Conservation (phyloP, 352 stramenopile species). For the Peronosclerospora sorghi region DNA sequence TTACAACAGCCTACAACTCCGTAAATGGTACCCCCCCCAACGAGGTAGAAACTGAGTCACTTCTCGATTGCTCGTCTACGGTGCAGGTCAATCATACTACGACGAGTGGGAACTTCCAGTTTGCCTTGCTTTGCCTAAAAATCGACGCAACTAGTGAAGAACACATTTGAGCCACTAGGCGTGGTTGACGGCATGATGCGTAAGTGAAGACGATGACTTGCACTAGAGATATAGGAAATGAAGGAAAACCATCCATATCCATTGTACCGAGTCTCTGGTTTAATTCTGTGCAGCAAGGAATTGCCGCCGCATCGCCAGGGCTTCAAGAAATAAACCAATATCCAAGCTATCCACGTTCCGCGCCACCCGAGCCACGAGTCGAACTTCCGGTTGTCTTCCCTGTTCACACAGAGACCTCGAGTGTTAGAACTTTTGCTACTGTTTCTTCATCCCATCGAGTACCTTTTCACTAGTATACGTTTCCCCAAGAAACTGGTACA, state of each 20-base stretch:
- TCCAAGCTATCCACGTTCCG: constrained; percentile 77
- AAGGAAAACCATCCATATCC: background rate
- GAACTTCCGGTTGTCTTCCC: constrained; percentile 26
- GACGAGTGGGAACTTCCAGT: too few relatives aligned
- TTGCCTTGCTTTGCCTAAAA: too few relatives aligned
- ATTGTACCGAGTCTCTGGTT: background rate
- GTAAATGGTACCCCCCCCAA: too few relatives aligned
- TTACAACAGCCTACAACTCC: too few relatives aligned
- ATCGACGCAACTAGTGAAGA: too few relatives aligned
- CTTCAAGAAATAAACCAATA: constrained; percentile 66
- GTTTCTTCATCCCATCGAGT: background rate
- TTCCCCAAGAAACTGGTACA: constrained; percentile 81
- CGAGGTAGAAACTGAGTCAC: too few relatives aligned
- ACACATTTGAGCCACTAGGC: too few relatives aligned
- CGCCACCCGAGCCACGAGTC: constrained; percentile 50
- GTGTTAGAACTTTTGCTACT: background rate
- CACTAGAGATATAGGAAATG: constrained; percentile 21
- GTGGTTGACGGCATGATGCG: constrained; percentile 71
- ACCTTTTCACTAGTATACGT: constrained; percentile 33
- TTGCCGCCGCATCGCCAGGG: constrained; percentile 55
- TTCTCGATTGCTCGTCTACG: too few relatives aligned
- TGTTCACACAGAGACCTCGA: background rate
- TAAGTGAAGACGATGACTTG: constrained; percentile 72
- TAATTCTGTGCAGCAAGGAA: constrained; percentile 43
- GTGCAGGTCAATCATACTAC: too few relatives aligned